Conservation (phyloP, 2,329 filamentous ascomycete genomes). For the Aspergillus felis region DNA sequence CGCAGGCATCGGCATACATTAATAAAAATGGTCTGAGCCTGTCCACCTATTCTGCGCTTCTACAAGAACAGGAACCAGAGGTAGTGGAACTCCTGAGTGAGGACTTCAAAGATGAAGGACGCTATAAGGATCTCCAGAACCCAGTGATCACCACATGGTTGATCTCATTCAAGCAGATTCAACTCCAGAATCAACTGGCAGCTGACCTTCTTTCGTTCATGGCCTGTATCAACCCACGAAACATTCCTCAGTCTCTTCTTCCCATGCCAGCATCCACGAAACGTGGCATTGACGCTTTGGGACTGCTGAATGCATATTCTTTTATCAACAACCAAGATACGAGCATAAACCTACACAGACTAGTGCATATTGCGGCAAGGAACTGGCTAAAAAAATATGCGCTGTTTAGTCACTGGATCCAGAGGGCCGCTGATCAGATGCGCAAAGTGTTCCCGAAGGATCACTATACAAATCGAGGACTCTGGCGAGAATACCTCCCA, state of each 20-base stretch:
- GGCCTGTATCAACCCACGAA: slow-evolving; percentile 26
- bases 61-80: not conserved
- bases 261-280: slow-evolving; percentile 15
- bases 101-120: slow-evolving; percentile 4
- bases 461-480: not conserved
- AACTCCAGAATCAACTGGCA: slow-evolving; percentile 25
- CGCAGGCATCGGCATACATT: slow-evolving; percentile 21
- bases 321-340: not conserved
- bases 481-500: not conserved
- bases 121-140: slow-evolving; percentile 5
- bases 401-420: not conserved
- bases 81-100: slow-evolving; percentile 7
- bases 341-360: not conserved
- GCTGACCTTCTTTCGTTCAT: slow-evolving; percentile 34
- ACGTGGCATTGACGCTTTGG: slow-evolving; percentile 25
- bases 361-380: not conserved
- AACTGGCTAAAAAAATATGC: not conserved
- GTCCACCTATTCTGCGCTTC: slow-evolving; percentile 1
- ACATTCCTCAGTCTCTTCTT: slow-evolving; percentile 33
- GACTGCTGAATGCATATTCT: not conserved
- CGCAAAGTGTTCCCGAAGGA: not conserved
- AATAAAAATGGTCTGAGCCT: slow-evolving; percentile 3
- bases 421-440: not conserved
- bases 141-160: slow-evolving; percentile 7
- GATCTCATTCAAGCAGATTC: slow-evolving; percentile 10